These are phyloP conservation scores for Camellia oleifera DNA, from an alignment of 179 eudicot species.

Conservation along the genomic window DNA sequence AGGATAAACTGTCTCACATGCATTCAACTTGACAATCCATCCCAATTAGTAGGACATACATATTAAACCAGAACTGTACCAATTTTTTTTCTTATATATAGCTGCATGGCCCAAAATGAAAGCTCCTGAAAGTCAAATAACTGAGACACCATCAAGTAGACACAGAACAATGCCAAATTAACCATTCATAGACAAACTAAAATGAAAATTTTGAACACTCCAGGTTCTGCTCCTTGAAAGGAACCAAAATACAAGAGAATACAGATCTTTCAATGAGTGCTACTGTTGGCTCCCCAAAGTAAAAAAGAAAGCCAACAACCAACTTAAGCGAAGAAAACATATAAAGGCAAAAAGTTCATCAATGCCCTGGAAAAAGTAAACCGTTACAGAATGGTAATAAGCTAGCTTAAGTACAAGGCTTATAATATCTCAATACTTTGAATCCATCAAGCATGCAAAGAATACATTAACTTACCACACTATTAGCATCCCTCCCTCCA, in stretches of 20 bases:
- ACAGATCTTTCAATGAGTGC: background rate
- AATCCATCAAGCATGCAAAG: background rate
- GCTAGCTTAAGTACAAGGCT: background rate
- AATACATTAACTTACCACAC: constrained; percentile 65
- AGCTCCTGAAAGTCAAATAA: constrained; percentile 2
- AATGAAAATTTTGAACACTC: background rate
- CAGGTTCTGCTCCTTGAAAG: background rate
- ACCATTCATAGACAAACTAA: background rate
- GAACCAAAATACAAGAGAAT: background rate
- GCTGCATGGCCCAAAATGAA: background rate
- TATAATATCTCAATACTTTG: background rate
- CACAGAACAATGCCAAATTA: background rate
- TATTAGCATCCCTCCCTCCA: constrained; percentile 97
- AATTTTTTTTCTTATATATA: background rate
- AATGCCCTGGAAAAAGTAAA: background rate
- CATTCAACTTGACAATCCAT: background rate
- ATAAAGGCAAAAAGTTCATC: background rate
- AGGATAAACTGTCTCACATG: background rate
- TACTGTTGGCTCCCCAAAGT: background rate
- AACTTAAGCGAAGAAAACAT: background rate
- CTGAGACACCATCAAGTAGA: background rate
- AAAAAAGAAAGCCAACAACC: background rate
- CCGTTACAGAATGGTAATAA: background rate
- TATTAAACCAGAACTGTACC: background rate
- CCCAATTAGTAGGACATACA: background rate